Evolutionary conservation across 2,329 filamentous ascomycete species (phyloP).

Genomic region (Aspergillus sp.): DNA sequence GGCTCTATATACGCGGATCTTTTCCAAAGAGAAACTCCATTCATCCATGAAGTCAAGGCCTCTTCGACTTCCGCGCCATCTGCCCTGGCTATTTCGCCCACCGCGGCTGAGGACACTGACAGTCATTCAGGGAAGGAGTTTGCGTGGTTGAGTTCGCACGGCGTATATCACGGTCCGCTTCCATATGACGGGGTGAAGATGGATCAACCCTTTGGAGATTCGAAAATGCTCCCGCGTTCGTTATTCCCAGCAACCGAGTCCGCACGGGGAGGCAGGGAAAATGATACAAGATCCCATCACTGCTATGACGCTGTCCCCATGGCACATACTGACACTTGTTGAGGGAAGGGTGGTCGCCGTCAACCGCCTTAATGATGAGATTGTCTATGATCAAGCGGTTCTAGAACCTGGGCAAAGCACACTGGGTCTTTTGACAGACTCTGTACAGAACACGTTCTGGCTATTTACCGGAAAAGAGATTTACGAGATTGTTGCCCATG

Average conservation of each 20-base stretch:
- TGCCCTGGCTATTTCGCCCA: conserved; percentile 70
- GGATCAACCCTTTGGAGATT: conserved; percentile 69
- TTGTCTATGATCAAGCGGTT: conserved; percentile 84
- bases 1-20: conserved; percentile 80
- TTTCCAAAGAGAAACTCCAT: conserved; percentile 81
- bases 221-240: conserved; percentile 70
- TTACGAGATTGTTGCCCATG: conserved; percentile 84
- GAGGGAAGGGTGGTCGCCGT: conserved; percentile 78
- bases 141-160: conserved; percentile 85
- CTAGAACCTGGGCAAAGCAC: conserved; percentile 73
- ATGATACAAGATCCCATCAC: conserved; percentile 67
- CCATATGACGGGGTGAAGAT: conserved; percentile 64
- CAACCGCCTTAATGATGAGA: conserved; percentile 78
- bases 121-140: conserved; percentile 56
- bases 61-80: conserved; percentile 59
- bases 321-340: conserved; percentile 82
- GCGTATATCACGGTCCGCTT: conserved; percentile 81
- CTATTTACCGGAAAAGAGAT: conserved; percentile 88
- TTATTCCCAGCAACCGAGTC: conserved; percentile 67
- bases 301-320: conserved; percentile 82
- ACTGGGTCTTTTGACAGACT: conserved; percentile 81
- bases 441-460: conserved; percentile 97
- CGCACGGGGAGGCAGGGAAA: conserved; percentile 59
- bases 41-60: conserved; percentile 66
- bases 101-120: conserved; percentile 56